Conservation (phyloP, 371 early-diverging fungal species). For the Apophysomyces trapeziformis region DNA sequence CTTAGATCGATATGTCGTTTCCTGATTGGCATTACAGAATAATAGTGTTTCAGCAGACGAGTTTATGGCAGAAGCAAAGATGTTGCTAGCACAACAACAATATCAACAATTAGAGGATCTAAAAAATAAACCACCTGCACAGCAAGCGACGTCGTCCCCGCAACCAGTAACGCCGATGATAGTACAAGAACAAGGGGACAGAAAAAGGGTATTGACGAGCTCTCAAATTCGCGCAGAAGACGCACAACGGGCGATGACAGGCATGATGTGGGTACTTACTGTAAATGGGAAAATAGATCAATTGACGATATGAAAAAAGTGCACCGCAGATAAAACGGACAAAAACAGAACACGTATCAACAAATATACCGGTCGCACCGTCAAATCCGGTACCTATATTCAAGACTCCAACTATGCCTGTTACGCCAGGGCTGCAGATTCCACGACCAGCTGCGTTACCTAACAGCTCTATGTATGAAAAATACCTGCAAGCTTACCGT, state of each 20-base stretch:
- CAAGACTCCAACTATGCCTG: slow-evolving; percentile 37
- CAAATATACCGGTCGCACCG: slow-evolving; percentile 39
- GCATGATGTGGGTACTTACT: slow-evolving; percentile 31
- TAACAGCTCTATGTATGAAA: neutral
- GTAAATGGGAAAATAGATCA: neutral
- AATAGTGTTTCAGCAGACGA: slow-evolving; percentile 42
- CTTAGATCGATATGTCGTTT: neutral
- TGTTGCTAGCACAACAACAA: slow-evolving; percentile 44
- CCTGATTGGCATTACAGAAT: slow-evolving; percentile 17
- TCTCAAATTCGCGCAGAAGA: slow-evolving; percentile 37
- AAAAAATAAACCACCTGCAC: slow-evolving; percentile 36
- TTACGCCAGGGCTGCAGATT: slow-evolving; percentile 30
- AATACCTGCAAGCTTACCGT: neutral
- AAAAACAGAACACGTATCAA: slow-evolving; percentile 21
- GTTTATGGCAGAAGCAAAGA: slow-evolving; percentile 43
- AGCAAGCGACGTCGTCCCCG: slow-evolving; percentile 9
- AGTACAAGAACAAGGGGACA: slow-evolving; percentile 7
- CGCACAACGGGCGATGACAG: slow-evolving; percentile 39
- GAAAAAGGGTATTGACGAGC: slow-evolving; percentile 29
- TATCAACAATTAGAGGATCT: slow-evolving; percentile 50
- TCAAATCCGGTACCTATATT: slow-evolving; percentile 31
- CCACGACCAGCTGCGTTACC: slow-evolving; percentile 21
- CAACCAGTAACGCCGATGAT: slow-evolving; percentile 10
- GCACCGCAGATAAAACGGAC: slow-evolving; percentile 37
- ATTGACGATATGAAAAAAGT: slow-evolving; percentile 12